These are phyloP conservation scores for Marchantia paleacea DNA, from an alignment of 225 moss, liverwort and hornwort genomes.

Conservation along the genomic window DNA sequence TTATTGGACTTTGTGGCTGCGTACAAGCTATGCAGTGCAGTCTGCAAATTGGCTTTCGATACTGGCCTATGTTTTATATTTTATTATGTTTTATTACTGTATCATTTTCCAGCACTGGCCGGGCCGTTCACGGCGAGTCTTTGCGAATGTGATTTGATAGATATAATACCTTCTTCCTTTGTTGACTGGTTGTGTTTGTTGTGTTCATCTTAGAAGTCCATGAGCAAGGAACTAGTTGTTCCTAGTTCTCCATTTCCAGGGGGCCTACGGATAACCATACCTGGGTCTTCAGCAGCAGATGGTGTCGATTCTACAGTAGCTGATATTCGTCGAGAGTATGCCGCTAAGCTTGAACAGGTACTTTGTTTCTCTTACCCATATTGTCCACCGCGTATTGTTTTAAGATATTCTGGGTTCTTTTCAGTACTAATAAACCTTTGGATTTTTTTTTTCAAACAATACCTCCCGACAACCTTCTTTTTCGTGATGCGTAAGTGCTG, in stretches of 20 bases:
- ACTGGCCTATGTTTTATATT: too few relatives aligned
- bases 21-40: too few relatives aligned
- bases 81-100: too few relatives aligned
- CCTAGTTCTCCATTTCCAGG: slow-evolving; percentile 16
- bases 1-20: too few relatives aligned
- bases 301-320: slow-evolving; percentile 26
- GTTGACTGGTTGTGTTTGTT: background rate
- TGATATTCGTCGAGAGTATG: slow-evolving; percentile 38
- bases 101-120: too few relatives aligned
- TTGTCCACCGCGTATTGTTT: too few relatives aligned
- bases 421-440: background rate
- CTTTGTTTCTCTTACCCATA: background rate
- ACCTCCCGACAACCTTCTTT: background rate
- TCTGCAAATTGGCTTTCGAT: too few relatives aligned
- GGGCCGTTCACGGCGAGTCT: too few relatives aligned
- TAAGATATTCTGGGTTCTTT: too few relatives aligned
- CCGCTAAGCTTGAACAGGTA: slow-evolving; percentile 52
- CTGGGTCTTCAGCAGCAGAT: slow-evolving; percentile 18
- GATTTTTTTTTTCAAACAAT: background rate
- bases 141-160: too few relatives aligned
- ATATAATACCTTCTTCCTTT: background rate
- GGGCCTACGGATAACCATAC: slow-evolving; percentile 6
- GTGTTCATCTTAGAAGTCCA: slow-evolving; percentile 31
- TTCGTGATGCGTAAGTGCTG: background rate
- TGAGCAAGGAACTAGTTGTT: slow-evolving; percentile 34